These are phyloP conservation scores for Epicoccum nigrum DNA, from an alignment of 2,329 filamentous ascomycete species.

Conservation along the genomic window DNA sequence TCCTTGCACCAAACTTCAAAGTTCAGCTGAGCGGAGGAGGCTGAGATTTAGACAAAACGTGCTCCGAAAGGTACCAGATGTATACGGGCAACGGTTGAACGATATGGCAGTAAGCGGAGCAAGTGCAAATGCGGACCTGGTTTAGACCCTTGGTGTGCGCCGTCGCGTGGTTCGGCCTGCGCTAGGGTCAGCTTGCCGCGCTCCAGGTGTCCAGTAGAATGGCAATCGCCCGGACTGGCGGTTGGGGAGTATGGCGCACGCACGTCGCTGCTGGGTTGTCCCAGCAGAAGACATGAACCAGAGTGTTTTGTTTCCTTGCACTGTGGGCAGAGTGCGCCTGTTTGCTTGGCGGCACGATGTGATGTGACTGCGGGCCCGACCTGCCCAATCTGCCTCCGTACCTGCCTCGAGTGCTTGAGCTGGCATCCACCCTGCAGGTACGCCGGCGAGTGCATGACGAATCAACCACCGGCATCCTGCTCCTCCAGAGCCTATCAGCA, in stretches of 20 bases:
- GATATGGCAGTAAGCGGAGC: conserved; percentile 17
- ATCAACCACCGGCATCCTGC: background rate
- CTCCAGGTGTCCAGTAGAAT: conserved; percentile 1
- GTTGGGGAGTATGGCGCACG: conserved; percentile 5
- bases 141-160: conserved; percentile 16
- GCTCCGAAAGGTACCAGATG: conserved; percentile 13
- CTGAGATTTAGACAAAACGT: conserved; percentile 11
- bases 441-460: background rate
- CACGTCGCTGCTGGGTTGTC: conserved; percentile 12
- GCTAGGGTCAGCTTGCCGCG: conserved; percentile 12
- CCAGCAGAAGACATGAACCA: conserved; percentile 13
- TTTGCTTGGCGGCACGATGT: conserved; percentile 16
- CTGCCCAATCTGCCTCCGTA: conserved; percentile 11
- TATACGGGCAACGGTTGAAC: conserved; percentile 14
- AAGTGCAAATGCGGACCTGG: conserved; percentile 16
- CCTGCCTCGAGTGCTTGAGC: conserved; percentile 10
- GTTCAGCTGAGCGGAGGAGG: conserved; percentile 13
- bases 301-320: conserved; percentile 11
- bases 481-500: background rate
- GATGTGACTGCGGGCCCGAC: conserved; percentile 13
- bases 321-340: conserved; percentile 3
- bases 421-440: conserved; percentile 11
- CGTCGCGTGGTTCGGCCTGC: conserved; percentile 18
- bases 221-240: background rate
- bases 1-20: conserved; percentile 17